Base-by-base conservation (phyloP, 768 basidiomycete species). In the Piloderma croceum region DNA sequence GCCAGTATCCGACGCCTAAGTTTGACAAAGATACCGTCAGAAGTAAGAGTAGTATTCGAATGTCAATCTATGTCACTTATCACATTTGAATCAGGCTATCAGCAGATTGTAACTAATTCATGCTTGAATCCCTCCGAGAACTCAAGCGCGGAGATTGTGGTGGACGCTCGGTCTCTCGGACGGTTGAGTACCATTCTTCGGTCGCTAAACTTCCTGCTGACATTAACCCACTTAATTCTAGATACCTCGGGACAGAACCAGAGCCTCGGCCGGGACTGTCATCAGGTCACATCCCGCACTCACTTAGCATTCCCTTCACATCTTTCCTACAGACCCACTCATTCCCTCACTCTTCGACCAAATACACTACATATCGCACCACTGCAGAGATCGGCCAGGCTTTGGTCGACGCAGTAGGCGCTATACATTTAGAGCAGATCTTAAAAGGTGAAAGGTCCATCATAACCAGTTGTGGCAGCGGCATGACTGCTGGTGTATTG, bases 401-500 rank as follows among this genome's bases (percentile, higher is more conserved):
- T 22, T 63, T 97, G 25, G 68, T 73, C 25, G 61, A 73, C n/a
- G 71, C 76, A 13, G 61, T 96, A 23, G 87, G 90, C 23, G 50
- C 59, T 27, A 71, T 76, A 39, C 59, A 71, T 43, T 69, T 74
- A 21, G 61, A 76, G n/a, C 57, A 69, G 31, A 67, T 93, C 7
- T 62, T 84, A 33, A 58, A 68, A 9, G 87, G 86, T 13, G 62
- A 78, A 45, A 68, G 73, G 38, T 56, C 68, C 17, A 76, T 93
- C 22, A 73, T 82, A 5, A 78, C 85, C 10, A 84, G 73, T 43
- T 99, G 94, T 65, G 94, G 94, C 37, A 94, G 90, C 56, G 94
- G 94, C 32, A 97, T 99, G 94, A 96, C 93, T n/a, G 94, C 94
- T 9, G 89, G 77, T 3, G 70, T 97, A 11, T 70, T 97, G 5